These are phyloP conservation scores for Scytalidium lignicola DNA, from an alignment of 2,329 filamentous ascomycete species.

Conservation along the genomic window DNA sequence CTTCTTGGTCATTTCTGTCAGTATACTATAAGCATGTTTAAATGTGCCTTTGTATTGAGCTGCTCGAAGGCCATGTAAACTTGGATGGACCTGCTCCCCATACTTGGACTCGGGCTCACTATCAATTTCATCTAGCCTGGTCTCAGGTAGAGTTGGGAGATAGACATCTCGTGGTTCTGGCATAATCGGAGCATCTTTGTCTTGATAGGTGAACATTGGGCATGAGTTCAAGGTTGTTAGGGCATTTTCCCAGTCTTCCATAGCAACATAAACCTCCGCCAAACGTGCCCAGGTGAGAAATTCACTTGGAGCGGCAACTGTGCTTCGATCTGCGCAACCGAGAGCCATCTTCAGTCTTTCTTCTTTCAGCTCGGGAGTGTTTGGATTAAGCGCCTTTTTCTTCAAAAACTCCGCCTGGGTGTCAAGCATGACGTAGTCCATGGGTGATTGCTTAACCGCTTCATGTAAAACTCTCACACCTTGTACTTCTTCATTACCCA, in stretches of 20 bases:
- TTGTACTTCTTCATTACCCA: constrained; percentile 96
- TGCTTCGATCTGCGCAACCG: constrained; percentile 89
- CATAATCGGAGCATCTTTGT: constrained; percentile 93
- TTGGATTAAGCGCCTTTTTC: constrained; percentile 64
- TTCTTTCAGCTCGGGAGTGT: constrained; percentile 50
- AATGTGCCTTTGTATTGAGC: constrained; percentile 93
- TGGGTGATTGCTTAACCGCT: constrained; percentile 82
- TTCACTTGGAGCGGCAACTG: constrained; percentile 91
- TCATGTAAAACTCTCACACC: constrained; percentile 85
- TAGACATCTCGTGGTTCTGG: constrained; percentile 85
- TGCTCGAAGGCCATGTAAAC: constrained; percentile 77
- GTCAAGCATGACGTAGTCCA: constrained; percentile 97
- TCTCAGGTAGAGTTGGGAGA: constrained; percentile 82
- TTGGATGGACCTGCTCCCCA: constrained; percentile 81
- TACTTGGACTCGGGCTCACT: constrained; percentile 80
- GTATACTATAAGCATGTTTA: constrained; percentile 84
- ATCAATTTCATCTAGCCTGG: constrained; percentile 91
- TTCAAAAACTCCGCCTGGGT: constrained; percentile 90
- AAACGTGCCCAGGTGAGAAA: constrained; percentile 95
- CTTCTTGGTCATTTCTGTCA: constrained; percentile 93
- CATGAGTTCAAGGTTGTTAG: constrained; percentile 95
- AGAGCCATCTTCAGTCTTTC: constrained; percentile 78
- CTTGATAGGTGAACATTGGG: constrained; percentile 99
- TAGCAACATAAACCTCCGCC: constrained; percentile 86
- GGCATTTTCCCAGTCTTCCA: constrained; percentile 96